These are phyloP conservation scores for Camellia oleifera DNA, from an alignment of 179 eudicot genomes.

Conservation along the genomic window DNA sequence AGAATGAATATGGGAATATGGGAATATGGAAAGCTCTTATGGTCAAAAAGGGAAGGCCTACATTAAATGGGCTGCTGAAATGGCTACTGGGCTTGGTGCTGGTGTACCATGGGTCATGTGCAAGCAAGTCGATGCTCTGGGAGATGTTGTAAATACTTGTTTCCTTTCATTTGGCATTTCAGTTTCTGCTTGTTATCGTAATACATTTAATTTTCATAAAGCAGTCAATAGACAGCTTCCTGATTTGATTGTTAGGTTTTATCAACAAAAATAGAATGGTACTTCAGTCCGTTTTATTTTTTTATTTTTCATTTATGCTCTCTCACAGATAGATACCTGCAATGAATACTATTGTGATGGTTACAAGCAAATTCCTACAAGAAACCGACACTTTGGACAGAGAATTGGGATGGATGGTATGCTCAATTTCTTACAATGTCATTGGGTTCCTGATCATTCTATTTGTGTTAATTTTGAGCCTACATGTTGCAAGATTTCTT, in stretches of 20 bases:
- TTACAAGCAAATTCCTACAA: slow-evolving; percentile 71
- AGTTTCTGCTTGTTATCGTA: background rate
- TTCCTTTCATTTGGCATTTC: background rate
- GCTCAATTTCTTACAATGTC: slow-evolving; percentile 16
- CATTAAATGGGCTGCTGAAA: slow-evolving; percentile 87
- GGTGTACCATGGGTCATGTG: slow-evolving; percentile 99
- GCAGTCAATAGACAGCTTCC: background rate
- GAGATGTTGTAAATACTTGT: slow-evolving; percentile 54
- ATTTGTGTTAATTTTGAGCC: background rate
- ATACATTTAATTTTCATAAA: background rate
- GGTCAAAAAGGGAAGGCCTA: slow-evolving; percentile 70
- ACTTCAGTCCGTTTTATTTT: too few relatives aligned
- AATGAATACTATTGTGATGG: slow-evolving; percentile 96
- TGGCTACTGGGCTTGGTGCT: slow-evolving; percentile 87
- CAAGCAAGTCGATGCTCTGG: slow-evolving; percentile 95
- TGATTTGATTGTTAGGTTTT: too few relatives aligned
- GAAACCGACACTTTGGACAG: slow-evolving; percentile 93
- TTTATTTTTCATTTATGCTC: background rate
- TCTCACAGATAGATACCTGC: slow-evolving; percentile 83
- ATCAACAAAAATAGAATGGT: too few relatives aligned
- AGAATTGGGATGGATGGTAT: slow-evolving; percentile 99
- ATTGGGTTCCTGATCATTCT: background rate
- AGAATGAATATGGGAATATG: slow-evolving; percentile 98
- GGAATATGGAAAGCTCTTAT: slow-evolving; percentile 61
- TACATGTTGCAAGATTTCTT: background rate